These are phyloP conservation scores for Ascochyta viciae-villosae DNA, from an alignment of 2,329 filamentous ascomycete species.

Conservation along the genomic window DNA sequence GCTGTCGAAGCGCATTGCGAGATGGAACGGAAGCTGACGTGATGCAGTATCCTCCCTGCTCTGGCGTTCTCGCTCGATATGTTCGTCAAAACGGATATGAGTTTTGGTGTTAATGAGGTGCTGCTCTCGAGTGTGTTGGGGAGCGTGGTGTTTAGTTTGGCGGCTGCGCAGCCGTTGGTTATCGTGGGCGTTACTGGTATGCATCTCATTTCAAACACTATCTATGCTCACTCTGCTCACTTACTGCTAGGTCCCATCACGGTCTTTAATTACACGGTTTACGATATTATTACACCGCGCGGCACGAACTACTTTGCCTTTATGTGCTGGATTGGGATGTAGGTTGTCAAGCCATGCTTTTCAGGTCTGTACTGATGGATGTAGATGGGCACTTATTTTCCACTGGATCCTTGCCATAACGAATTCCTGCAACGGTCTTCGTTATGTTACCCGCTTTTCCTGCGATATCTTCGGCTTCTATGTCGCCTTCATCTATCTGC, in stretches of 20 bases:
- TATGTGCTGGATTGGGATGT: slow-evolving; percentile 90
- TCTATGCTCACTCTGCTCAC: too few species aligned
- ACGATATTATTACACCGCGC: slow-evolving; percentile 80
- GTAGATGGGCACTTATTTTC: slow-evolving; percentile 80
- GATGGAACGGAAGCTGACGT: background rate
- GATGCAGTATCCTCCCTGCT: slow-evolving; percentile 77
- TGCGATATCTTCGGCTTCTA: slow-evolving; percentile 96
- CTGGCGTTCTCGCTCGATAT: slow-evolving; percentile 91
- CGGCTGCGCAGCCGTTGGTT: slow-evolving; percentile 83
- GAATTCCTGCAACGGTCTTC: slow-evolving; percentile 87
- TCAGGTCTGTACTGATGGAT: background rate
- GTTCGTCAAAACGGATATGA: slow-evolving; percentile 85
- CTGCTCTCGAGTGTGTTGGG: slow-evolving; percentile 85
- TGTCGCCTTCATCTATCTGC: slow-evolving; percentile 88
- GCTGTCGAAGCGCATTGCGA: too few species aligned
- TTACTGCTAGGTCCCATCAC: slow-evolving; percentile 75
- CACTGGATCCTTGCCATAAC: slow-evolving; percentile 84
- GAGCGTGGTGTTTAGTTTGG: slow-evolving; percentile 78
- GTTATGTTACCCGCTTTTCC: slow-evolving; percentile 88
- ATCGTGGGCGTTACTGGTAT: slow-evolving; percentile 86
- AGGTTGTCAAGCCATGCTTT: slow-evolving; percentile 41
- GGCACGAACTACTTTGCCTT: slow-evolving; percentile 86
- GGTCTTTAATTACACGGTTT: slow-evolving; percentile 93
- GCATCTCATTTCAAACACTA: background rate
- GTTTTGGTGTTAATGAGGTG: slow-evolving; percentile 90